Base-by-base conservation (phyloP, 805 yeast species). In the Scheffersomyces amazonensis region DNA sequence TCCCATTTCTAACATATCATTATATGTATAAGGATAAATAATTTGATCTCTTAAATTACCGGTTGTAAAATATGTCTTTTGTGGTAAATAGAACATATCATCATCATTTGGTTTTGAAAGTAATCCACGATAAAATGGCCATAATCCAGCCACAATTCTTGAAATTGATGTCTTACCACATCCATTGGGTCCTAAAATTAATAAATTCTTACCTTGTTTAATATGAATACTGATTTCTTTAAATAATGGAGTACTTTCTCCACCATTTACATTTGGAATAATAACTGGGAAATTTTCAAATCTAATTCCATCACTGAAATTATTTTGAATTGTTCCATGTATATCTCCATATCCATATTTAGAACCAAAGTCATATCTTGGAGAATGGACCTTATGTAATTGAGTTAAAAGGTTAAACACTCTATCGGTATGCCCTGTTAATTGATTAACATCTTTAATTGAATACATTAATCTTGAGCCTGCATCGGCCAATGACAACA, bases 381-480 rank as follows among this genome's bases (percentile, higher is more conserved):
- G 67, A 25, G 89, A 83, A 56, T 88, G 95, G 12, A 84, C 91
- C 53, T 85, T 78, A 62, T 90, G 96, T 42, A 90, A 68, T 20
- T 81, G 80, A n/a, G 84, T 71, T 38, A 90, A 66, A 36, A 90
- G 68, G 15, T 78, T 76, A 64, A 87, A 90, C 3, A 90, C 84
- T 47, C 96, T 68, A 50, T 87, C 91, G 0, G 96, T 87, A 56
- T 86, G 84, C 10, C 97, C 96, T 1, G 96, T 86, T 38, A 90
- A 73, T 58, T 83, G 90, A n/a, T 93, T 84, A 16, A 90, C 75
- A 60, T 89, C 96, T 58, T 90, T 90, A 48, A 89, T 85, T 2
- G 97, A 88, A 60, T 87, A 88, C 96, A 90, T 89, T 64, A 90
- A 74, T 48, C 96, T 73, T 11, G 95, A 84, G 4, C 97, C 97